Base-by-base conservation (phyloP, 2,329 filamentous ascomycete species). In the Clarireedia homoeocarpa region DNA sequence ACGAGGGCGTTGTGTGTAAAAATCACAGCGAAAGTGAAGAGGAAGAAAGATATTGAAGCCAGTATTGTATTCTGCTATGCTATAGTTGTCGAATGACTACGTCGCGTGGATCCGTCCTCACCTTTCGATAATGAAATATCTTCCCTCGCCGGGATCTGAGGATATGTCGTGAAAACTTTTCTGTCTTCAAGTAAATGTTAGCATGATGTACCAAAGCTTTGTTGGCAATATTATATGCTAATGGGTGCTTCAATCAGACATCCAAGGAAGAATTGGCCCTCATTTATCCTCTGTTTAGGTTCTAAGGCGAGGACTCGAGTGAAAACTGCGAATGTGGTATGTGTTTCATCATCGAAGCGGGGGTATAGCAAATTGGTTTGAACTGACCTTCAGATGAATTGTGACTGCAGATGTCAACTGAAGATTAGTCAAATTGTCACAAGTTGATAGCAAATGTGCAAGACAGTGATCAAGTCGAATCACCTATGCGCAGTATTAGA, bases 311-410 rank as follows among this genome's bases (percentile, higher is more conserved):
- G 78, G 78, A 79, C 83, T 88, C 84, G 77, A 88, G 86, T 88
- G 86, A 83, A 90, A 90, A 90, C 86, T 90, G 86, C 86, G 86
- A 91, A 89, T 88, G 77, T 81, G 76, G 78, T 81, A 84, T 77
- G 80, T 80, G 72, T 84, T 87, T 88, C 84, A 88, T 88, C 85
- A 87, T 83, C 67, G 68, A 70, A 65, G 56, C 51, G 40, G n/a
- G 44, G 14, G 36, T 42, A 53, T 55, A 39, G 40, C 56, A 62
- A 51, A 46, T 17, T 40, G 59, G 59, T 5, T 34, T 23, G 44
- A 17, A 53, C 50, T 57, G 51, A 64, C 61, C 58, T 51, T 48
- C 36, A 9, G 34, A 30, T 30, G 27, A 30, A 30, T 30, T 30
- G 6, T 10, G 3, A n/a, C 2, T 27, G 34, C 2, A n/a, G 2